Percentiles rank a stretch among this genome's conserved stretches.
Evolutionary conservation across 2,329 filamentous ascomycete species (phyloP).

Genomic region (Akanthomyces uredinophilus): DNA sequence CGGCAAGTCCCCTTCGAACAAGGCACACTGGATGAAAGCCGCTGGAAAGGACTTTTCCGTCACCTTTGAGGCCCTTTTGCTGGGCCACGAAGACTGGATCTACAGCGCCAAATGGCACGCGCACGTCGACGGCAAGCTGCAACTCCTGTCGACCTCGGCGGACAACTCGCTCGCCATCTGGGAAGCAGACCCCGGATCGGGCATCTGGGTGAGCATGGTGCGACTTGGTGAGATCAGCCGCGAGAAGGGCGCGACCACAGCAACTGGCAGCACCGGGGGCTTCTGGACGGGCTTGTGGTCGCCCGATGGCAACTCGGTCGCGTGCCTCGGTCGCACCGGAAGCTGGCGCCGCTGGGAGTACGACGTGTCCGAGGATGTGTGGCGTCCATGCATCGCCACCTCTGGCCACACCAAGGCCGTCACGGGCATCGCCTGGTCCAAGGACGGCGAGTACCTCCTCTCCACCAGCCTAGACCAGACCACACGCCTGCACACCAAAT

Average conservation of each 20-base stretch:
- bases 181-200: conserved; percentile 77
- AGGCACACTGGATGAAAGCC: conserved; percentile 70
- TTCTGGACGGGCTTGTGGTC: conserved; percentile 97
- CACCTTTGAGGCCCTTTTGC: conserved; percentile 87
- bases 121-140: conserved; percentile 48
- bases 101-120: conserved; percentile 78
- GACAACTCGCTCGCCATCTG: conserved; percentile 94
- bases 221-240: conserved; percentile 89
- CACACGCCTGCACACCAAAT: conserved; percentile 77
- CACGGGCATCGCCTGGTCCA: conserved; percentile 79
- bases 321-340: conserved; percentile 82
- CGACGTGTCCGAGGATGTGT: conserved; percentile 55
- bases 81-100: conserved; percentile 98
- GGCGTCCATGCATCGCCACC: conserved; percentile 72
- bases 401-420: conserved; percentile 81
- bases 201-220: conserved; percentile 84
- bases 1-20: conserved; percentile 78
- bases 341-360: conserved; percentile 87
- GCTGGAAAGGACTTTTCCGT: conserved; percentile 64
- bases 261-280: conserved; percentile 89
- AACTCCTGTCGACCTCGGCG: conserved; percentile 83
- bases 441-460: conserved; percentile 74
- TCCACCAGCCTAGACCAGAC: conserved; percentile 92
- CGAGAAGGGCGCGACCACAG: conserved; percentile 92
- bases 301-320: conserved; percentile 66